A percentile compares a stretch with the other conserved stretches of the same genome.
Evolutionary conservation across 202 grass and related monocot genomes (phyloP).

Genomic region (Hordeum pubiflorum): DNA sequence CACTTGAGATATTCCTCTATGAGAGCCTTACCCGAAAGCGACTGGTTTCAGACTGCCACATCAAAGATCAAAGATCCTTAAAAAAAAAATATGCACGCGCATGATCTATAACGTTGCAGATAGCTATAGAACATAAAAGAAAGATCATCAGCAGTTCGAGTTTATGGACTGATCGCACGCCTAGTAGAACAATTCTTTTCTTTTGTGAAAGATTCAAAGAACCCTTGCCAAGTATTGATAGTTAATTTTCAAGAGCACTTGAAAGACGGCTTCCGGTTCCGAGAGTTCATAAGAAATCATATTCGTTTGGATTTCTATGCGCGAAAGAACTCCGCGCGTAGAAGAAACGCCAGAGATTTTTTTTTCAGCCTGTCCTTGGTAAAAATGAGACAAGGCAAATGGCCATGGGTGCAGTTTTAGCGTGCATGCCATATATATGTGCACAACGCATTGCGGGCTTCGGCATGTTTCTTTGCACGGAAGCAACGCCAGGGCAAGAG

Average conservation of each 20-base stretch:
- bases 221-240: not conserved
- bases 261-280: not conserved
- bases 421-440: not conserved
- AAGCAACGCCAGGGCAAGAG: not conserved
- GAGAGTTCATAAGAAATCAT: not conserved
- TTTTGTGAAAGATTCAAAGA: not conserved
- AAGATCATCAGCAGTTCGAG: not conserved
- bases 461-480: conserved; percentile 6
- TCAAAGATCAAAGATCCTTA: not conserved
- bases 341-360: not conserved
- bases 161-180: not conserved
- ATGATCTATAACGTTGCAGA: not conserved
- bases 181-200: not conserved
- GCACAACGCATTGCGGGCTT: conserved; percentile 19
- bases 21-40: conserved; percentile 20
- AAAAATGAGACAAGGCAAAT: not conserved
- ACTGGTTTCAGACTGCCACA: conserved; percentile 17
- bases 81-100: not conserved
- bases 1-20: not conserved
- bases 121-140: not conserved
- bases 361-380: not conserved
- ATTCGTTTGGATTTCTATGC: not conserved
- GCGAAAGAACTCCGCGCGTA: not conserved
- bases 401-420: conserved; percentile 9
- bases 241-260: not conserved